phyloP scores from a whole-genome alignment of 768 basidiomycete species.

The Cubamyces lactineus region DNA sequence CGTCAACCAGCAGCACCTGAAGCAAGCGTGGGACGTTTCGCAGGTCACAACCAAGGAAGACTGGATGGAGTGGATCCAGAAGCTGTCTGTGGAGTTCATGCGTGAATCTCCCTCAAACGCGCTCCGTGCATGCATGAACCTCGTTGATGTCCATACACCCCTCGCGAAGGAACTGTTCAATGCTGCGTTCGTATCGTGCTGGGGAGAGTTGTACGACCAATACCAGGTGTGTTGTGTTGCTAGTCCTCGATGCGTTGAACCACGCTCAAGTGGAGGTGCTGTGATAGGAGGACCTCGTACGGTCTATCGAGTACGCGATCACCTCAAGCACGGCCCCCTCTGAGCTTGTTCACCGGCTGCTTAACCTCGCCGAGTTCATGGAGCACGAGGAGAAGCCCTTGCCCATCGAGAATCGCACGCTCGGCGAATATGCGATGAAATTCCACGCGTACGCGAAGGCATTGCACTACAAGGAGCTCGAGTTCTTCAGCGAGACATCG shows the following conservation, averaged over 20 bases:
- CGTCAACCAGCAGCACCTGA: slow-evolving; percentile 96
- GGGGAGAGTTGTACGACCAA: slow-evolving; percentile 93
- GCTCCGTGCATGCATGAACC: slow-evolving; percentile 92
- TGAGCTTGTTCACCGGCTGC: slow-evolving; percentile 86
- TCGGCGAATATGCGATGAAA: slow-evolving; percentile 92
- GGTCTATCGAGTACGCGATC: slow-evolving; percentile 85
- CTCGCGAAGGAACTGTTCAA: slow-evolving; percentile 96
- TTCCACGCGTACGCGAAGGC: slow-evolving; percentile 97
- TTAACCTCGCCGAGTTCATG: slow-evolving; percentile 98
- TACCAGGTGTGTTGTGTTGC: slow-evolving; percentile 70
- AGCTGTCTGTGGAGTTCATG: slow-evolving; percentile 93
- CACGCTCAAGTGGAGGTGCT: background rate
- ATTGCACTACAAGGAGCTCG: slow-evolving; percentile 96
- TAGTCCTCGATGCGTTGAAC: background rate
- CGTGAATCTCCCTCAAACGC: slow-evolving; percentile 98
- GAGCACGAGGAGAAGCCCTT: slow-evolving; percentile 97
- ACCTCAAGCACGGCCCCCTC: slow-evolving; percentile 76
- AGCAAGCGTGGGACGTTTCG: slow-evolving; percentile 93
- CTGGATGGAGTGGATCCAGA: slow-evolving; percentile 96
- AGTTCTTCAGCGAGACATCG: slow-evolving; percentile 92
- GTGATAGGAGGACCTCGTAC: slow-evolving; percentile 88
- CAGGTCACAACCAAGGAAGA: slow-evolving; percentile 78
- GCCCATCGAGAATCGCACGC: slow-evolving; percentile 89
- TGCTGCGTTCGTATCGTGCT: slow-evolving; percentile 97
- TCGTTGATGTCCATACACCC: slow-evolving; percentile 90